Evolutionary conservation across 192 early-diverging fungal species (phyloP), one percentile per base, ranked within the genome.

Genomic region (Diversispora eburnea): DNA sequence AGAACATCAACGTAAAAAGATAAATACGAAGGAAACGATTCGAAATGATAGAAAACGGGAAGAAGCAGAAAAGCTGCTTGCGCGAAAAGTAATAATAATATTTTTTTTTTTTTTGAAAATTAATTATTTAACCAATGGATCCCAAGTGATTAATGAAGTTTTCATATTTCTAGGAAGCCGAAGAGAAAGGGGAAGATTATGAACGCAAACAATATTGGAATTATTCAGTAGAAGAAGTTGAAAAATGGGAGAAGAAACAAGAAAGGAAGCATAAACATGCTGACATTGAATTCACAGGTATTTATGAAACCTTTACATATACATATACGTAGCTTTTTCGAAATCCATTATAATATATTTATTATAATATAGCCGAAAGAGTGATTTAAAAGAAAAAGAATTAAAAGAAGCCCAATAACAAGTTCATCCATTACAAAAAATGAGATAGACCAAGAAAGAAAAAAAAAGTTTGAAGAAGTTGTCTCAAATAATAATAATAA

Each of bases 201-300:
- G 94, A 96, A 74, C 86, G 97, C 46, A 82, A 85, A 3, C 84
- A 91, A 65, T 91, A 90, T 60, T 88, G 92, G 89, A 83, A 89
- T 17, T 98, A 95, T 73, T 91, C 94, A 17, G 89, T 90, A 9
- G 93, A 96, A 67, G 85, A 86, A 15, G 95, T 96, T 0, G 92
- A 95, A 74, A 82, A 81, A 39, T 95, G 93, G 92, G 87, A 94
- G 48, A 86, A 90, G 77, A 94, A 92, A 75, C 82, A 93, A 81
- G 85, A 86, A 42, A 87, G 89, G 74, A 90, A 92, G 69, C 83
- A 74, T 15, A 75, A 84, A 72, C 76, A 82, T 12, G 86, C 80
- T 45, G 92, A 97, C 47, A 85, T 83, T 55, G 93, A 90, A 33
- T 98, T 98, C 67, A 93, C 95, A 17, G 91, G 91, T 88, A 78